These are phyloP conservation scores for Syncephalastrum sp. DNA, from an alignment of 371 early-diverging fungal genomes.

Conservation along the genomic window DNA sequence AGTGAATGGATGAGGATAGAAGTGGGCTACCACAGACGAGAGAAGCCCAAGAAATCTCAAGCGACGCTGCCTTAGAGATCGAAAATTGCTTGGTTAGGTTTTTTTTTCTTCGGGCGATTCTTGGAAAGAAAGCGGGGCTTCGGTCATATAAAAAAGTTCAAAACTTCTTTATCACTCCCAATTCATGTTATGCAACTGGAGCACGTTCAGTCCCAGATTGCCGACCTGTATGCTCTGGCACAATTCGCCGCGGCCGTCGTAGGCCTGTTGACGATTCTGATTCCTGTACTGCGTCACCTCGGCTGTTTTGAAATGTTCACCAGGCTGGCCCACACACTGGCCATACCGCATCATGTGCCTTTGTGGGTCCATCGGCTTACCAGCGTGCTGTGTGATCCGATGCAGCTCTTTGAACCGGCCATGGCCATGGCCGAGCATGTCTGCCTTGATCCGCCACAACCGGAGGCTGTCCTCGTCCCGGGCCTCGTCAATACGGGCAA, in stretches of 20 bases:
- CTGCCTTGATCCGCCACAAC: too few relatives aligned
- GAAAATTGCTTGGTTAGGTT: too few relatives aligned
- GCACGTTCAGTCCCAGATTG: conserved; percentile 19
- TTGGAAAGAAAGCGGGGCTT: too few relatives aligned
- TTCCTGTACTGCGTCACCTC: conserved; percentile 10
- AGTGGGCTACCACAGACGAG: too few relatives aligned
- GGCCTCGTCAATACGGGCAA: conserved; percentile 93
- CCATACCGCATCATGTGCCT: background rate
- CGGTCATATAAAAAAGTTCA: too few relatives aligned
- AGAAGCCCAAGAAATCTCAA: too few relatives aligned
- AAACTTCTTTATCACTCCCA: too few relatives aligned
- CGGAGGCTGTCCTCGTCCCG: conserved; percentile 15
- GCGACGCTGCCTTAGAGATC: too few relatives aligned
- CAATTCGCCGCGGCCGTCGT: conserved; percentile 20
- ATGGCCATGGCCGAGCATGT: conserved; percentile 4
- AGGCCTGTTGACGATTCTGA: conserved; percentile 15
- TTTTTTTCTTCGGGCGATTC: too few relatives aligned
- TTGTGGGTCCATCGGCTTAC: background rate
- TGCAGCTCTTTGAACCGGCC: background rate
- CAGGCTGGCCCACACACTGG: background rate
- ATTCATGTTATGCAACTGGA: conserved; percentile 14
- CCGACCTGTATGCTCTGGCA: conserved; percentile 14
- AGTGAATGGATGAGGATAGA: too few relatives aligned
- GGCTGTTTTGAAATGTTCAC: background rate
- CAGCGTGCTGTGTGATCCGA: background rate